Base-by-base conservation (phyloP, 768 basidiomycete genomes). In the Russula sp. region DNA sequence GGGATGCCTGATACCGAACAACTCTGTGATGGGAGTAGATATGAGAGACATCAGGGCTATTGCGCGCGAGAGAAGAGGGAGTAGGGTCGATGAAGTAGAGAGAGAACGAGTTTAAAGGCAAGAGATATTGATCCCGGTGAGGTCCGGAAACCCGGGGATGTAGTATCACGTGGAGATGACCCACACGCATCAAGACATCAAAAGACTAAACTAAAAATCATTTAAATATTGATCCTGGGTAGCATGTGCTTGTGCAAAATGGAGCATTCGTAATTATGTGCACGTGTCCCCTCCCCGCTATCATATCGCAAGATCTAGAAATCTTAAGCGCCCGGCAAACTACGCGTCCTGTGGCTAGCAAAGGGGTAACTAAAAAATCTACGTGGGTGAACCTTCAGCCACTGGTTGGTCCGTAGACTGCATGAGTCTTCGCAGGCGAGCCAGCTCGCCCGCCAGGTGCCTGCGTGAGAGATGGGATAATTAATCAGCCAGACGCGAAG, bases 1-100 rank as follows among this genome's bases (percentile, higher is more conserved):
- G 46, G 93, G 93, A 70, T 95, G 93, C 75, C 87, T 83, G 73
- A 95, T 90, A 56, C 84, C 85, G 73, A 95, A 94, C 58, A 93
- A 78, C 74, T 93, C 81, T 38, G 93, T 95, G 66, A 95, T 80
- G n/a, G 90, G 89, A 6, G 93, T 95, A 22, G 81, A 75, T 62
- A 95, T 86, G 57, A 79, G 75, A 65, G 85, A 77, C 84, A 87
- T 86, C 10, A 13, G 48, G 29, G 7, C 7, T 18, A 9, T 16
- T 0, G n/a, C 4, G 5, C 25, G 29, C 13, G 13, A 22, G 4
- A 41, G 38, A 4, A 25, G 32, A 22, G 32, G 39, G 39, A 16
- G 34, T 10, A 34, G 9, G 16, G 16, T 5, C 4, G 14, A 3
- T 25, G 16, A 14, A 25, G 8, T 16, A 25, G 38, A 22, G 52